Evolutionary conservation across 371 early-diverging fungal species (phyloP).

Genomic region (Actinomortierella wolfii): DNA sequence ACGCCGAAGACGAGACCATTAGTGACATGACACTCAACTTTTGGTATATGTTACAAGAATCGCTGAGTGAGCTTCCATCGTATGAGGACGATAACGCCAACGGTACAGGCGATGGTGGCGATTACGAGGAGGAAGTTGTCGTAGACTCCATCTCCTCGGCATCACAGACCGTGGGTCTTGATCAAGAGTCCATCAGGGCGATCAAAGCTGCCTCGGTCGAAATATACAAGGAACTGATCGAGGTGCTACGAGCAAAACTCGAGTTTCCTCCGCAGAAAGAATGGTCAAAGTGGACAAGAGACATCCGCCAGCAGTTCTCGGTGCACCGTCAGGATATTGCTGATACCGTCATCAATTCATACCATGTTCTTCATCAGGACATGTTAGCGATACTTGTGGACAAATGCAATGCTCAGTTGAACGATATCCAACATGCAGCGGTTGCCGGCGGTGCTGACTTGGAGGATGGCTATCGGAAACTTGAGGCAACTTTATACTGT

Average conservation of each 20-base stretch:
- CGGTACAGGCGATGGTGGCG: slow-evolving; percentile 6
- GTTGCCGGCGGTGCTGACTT: slow-evolving; percentile 26
- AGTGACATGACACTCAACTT: slow-evolving; percentile 74
- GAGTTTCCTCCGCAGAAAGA: slow-evolving; percentile 60
- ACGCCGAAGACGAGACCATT: slow-evolving; percentile 71
- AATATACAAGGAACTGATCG: slow-evolving; percentile 59
- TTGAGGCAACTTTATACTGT: slow-evolving; percentile 70
- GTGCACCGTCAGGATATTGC: slow-evolving; percentile 75
- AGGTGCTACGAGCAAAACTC: slow-evolving; percentile 57
- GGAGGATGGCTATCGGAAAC: slow-evolving; percentile 13
- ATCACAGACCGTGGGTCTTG: slow-evolving; percentile 31
- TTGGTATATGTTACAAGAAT: slow-evolving; percentile 77
- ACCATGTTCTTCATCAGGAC: slow-evolving; percentile 68
- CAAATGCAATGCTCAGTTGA: slow-evolving; percentile 50
- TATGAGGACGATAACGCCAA: slow-evolving; percentile 27
- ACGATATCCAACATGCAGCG: slow-evolving; percentile 40
- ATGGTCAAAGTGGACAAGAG: slow-evolving; percentile 66
- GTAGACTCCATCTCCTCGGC: slow-evolving; percentile 28
- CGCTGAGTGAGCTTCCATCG: slow-evolving; percentile 46
- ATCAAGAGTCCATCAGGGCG: slow-evolving; percentile 19
- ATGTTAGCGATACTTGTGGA: slow-evolving; percentile 65
- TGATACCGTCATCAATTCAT: slow-evolving; percentile 76
- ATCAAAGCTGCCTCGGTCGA: slow-evolving; percentile 45
- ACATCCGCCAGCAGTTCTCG: slow-evolving; percentile 63
- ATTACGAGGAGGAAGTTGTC: slow-evolving; percentile 34